These are phyloP conservation scores for Eimeria mitis DNA, from an alignment of 169 alveolate genomes.

Conservation along the genomic window DNA sequence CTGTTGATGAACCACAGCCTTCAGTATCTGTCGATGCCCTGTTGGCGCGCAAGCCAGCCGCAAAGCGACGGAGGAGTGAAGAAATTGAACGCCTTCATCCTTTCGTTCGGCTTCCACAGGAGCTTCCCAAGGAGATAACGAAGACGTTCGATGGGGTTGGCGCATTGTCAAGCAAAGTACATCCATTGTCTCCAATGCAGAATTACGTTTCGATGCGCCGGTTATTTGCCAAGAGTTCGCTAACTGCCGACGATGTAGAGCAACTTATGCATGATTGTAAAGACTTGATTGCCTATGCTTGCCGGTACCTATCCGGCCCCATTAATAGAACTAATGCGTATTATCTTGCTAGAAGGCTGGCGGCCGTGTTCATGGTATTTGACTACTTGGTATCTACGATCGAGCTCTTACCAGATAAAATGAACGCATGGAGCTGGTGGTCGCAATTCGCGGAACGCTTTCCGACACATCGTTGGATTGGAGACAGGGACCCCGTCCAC, in stretches of 20 bases:
- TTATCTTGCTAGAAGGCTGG: background rate
- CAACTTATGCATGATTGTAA: background rate
- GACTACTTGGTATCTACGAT: background rate
- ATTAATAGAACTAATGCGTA: background rate
- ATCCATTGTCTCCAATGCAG: background rate
- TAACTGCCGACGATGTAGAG: background rate
- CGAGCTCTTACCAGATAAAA: slow-evolving; percentile 4
- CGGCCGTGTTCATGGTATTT: background rate
- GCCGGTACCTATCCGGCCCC: background rate
- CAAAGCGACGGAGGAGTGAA: background rate
- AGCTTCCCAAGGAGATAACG: background rate
- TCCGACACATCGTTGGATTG: background rate
- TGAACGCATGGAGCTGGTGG: slow-evolving; percentile 11
- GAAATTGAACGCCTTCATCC: background rate
- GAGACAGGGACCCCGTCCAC: background rate
- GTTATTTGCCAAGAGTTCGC: background rate
- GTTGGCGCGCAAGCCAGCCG: no score
- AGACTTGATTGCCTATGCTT: background rate
- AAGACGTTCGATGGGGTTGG: background rate
- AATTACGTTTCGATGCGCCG: background rate
- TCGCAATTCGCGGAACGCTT: background rate
- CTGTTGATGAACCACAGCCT: no score
- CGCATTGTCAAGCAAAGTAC: background rate
- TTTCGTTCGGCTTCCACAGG: slow-evolving; percentile 11
- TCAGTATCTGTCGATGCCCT: no score